These are phyloP conservation scores for Picea glauca DNA, from an alignment of 75 land plant genomes.

Conservation along the genomic window DNA sequence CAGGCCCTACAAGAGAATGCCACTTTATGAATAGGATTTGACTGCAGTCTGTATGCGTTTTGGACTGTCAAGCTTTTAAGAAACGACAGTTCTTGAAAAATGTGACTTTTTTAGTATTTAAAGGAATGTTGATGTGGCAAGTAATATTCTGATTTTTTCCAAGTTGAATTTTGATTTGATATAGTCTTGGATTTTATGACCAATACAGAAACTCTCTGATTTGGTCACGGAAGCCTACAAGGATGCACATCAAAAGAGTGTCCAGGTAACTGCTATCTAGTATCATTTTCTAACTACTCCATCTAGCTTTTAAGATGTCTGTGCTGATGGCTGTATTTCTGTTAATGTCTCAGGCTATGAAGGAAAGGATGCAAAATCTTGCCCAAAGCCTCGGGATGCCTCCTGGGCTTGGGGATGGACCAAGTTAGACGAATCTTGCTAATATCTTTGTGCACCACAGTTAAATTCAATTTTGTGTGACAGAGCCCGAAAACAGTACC, in stretches of 20 bases:
- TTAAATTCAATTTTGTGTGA: no score
- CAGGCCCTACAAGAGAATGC: no score
- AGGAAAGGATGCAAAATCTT: constrained; percentile 92
- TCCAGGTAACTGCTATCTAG: constrained; percentile 36
- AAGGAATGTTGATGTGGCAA: background rate
- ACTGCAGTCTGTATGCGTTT: no score
- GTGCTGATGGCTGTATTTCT: constrained; percentile 2
- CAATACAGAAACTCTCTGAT: constrained; percentile 64
- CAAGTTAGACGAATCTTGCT: constrained; percentile 10
- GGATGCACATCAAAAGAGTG: constrained; percentile 98
- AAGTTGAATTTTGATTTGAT: background rate
- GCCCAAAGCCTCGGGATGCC: constrained; percentile 99
- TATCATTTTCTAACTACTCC: background rate
- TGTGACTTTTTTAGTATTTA: background rate
- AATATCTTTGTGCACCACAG: no score
- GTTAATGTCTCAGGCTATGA: constrained; percentile 73
- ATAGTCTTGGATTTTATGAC: background rate
- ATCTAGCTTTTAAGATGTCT: background rate
- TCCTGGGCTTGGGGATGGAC: constrained; percentile 70
- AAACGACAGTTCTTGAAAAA: background rate
- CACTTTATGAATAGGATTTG: no score
- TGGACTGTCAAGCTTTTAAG: no score
- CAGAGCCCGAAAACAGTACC: no score
- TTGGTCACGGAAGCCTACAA: constrained; percentile 94
- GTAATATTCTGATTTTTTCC: background rate